Percentiles rank a stretch among this genome's conserved stretches.
Conservation (phyloP, 1,139 yeast species). For the Kodamaea sp. region DNA sequence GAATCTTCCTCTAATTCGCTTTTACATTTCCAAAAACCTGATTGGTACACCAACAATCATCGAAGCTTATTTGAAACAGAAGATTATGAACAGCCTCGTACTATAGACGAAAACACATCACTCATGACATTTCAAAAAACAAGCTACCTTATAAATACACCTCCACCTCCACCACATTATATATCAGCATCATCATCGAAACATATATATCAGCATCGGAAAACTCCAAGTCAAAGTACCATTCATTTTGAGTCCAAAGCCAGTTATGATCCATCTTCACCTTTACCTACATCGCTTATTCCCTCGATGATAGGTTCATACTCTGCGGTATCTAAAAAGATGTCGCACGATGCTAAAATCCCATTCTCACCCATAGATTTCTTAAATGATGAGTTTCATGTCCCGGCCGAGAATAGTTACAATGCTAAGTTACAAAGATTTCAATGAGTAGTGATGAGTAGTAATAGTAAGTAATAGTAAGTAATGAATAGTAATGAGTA, state of each 20-base stretch:
- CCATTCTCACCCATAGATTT: slow-evolving; percentile 47
- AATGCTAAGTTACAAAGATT: neutral
- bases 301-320: slow-evolving; percentile 43
- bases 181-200: slow-evolving; percentile 16
- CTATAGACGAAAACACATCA: slow-evolving; percentile 10
- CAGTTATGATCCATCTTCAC: slow-evolving; percentile 13
- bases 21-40: slow-evolving; percentile 32
- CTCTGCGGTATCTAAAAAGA: slow-evolving; percentile 36
- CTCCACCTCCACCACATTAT: slow-evolving; percentile 29
- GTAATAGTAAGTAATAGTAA: no score
- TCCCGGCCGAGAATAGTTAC: slow-evolving; percentile 8
- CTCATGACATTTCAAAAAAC: slow-evolving; percentile 3
- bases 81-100: neutral
- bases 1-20: slow-evolving; percentile 3
- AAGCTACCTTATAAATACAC: slow-evolving; percentile 3
- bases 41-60: slow-evolving; percentile 33
- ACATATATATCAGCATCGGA: slow-evolving; percentile 1
- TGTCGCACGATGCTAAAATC: slow-evolving; percentile 32
- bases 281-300: slow-evolving; percentile 33
- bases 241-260: slow-evolving; percentile 3
- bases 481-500: no score
- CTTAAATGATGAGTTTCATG: slow-evolving; percentile 29
- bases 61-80: slow-evolving; percentile 1
- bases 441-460: no score
- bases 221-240: neutral